Evolutionary conservation across 305 asterid genomes (phyloP).

Genomic region (Fraxinus angustifolia): DNA sequence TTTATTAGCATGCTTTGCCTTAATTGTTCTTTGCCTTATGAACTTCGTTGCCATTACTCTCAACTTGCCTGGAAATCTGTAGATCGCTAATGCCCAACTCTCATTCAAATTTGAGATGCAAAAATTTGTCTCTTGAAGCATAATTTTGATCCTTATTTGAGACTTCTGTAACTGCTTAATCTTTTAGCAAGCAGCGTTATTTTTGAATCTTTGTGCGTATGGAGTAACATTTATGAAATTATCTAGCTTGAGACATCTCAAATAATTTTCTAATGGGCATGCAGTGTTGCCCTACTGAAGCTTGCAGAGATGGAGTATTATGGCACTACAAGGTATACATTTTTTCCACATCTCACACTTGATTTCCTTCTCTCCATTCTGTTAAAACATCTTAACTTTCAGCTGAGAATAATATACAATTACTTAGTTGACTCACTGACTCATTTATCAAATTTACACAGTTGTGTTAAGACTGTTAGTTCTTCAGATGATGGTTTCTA

Average conservation of each 20-base stretch:
- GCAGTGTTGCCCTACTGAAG: slow-evolving; percentile 71
- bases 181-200: background rate
- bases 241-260: slow-evolving; percentile 3
- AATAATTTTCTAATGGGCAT: slow-evolving; percentile 16
- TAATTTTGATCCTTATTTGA: background rate
- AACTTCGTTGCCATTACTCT: background rate
- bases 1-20: background rate
- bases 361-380: background rate
- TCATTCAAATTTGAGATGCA: background rate
- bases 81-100: background rate
- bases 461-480: background rate
- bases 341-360: background rate
- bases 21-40: background rate
- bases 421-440: background rate
- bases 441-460: background rate
- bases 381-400: background rate
- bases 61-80: background rate
- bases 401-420: background rate
- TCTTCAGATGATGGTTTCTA: background rate
- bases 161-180: background rate
- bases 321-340: slow-evolving; percentile 73
- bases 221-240: background rate
- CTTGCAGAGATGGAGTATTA: slow-evolving; percentile 80
- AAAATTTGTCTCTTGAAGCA: background rate
- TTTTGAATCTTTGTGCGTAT: background rate